These are phyloP conservation scores for Murraya koenigii DNA, from an alignment of 345 rosid genomes.

Conservation along the genomic window DNA sequence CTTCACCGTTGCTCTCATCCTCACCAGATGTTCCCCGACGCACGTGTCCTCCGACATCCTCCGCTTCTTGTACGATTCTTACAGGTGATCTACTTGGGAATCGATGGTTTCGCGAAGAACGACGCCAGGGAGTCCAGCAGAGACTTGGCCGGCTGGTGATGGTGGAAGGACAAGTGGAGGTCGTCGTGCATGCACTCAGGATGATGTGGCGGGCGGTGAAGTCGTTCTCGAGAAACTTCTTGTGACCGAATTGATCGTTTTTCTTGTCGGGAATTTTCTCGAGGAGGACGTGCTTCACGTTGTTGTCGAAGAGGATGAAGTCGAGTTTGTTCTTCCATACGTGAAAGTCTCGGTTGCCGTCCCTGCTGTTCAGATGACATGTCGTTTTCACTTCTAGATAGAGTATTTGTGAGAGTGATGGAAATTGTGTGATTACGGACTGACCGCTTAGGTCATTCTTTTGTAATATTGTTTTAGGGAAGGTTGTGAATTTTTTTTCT, in stretches of 20 bases:
- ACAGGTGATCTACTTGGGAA: too few relatives aligned
- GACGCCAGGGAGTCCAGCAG: neutral
- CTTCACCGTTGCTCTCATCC: neutral
- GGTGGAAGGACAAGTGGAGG: neutral
- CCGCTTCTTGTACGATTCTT: neutral
- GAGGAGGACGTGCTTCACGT: neutral
- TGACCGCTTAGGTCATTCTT: too few relatives aligned
- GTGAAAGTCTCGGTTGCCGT: neutral
- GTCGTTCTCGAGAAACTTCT: constrained; percentile 1
- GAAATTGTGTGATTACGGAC: too few relatives aligned
- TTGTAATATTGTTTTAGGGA: too few relatives aligned
- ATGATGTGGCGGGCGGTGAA: constrained; percentile 9
- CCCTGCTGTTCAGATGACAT: neutral
- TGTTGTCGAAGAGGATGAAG: neutral
- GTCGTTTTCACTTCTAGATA: neutral
- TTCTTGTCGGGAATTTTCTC: constrained; percentile 1
- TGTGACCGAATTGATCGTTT: neutral
- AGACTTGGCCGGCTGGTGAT: neutral
- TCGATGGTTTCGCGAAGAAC: neutral
- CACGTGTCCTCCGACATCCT: neutral
- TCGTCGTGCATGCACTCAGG: neutral
- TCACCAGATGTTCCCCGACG: neutral
- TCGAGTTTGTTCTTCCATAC: too few relatives aligned
- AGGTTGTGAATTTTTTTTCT: too few relatives aligned
- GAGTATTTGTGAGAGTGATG: neutral